A percentile compares a stretch with the other conserved stretches of the same genome.
Conservation (phyloP, 225 moss, liverwort and hornwort species). For the Pleurozium schreberi region DNA sequence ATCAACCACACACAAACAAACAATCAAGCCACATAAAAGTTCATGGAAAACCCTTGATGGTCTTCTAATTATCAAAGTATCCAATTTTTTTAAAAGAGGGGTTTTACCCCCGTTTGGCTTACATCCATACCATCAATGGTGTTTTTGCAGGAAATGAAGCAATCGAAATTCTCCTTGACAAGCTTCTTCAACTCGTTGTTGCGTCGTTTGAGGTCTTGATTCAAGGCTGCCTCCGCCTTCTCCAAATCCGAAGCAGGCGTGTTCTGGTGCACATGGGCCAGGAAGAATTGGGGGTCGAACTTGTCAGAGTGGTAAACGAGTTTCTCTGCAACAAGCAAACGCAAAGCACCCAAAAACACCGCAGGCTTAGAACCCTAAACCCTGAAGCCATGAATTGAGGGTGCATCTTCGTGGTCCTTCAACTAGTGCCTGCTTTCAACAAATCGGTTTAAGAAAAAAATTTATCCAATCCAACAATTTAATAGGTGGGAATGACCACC, state of each 20-base stretch:
- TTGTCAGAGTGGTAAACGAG: slow-evolving; percentile 68
- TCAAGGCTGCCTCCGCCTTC: slow-evolving; percentile 52
- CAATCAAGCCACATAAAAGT: too few relatives aligned
- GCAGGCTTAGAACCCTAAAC: neutral
- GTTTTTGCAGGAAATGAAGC: slow-evolving; percentile 96
- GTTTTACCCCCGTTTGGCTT: accelerated
- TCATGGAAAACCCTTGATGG: neutral
- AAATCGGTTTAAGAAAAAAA: neutral
- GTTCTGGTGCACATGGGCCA: slow-evolving; percentile 73
- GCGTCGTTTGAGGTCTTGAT: slow-evolving; percentile 52
- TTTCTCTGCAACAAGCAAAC: slow-evolving; percentile 41
- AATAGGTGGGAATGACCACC: accelerated
- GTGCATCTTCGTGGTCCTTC: neutral
- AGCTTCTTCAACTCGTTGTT: slow-evolving; percentile 88
- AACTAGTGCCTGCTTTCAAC: neutral
- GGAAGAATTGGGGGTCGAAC: slow-evolving; percentile 73
- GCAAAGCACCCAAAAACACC: neutral
- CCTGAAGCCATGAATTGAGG: neutral
- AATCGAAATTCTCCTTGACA: slow-evolving; percentile 95
- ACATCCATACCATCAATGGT: slow-evolving; percentile 88
- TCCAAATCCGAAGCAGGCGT: slow-evolving; percentile 50
- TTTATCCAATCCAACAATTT: neutral
- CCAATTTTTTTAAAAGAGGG: neutral
- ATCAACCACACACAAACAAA: too few relatives aligned
- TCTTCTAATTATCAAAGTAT: neutral